Percentiles rank a stretch among this genome's conserved stretches.
Evolutionary conservation across 441 rosid species (phyloP).

Genomic region (Croton setiger): DNA sequence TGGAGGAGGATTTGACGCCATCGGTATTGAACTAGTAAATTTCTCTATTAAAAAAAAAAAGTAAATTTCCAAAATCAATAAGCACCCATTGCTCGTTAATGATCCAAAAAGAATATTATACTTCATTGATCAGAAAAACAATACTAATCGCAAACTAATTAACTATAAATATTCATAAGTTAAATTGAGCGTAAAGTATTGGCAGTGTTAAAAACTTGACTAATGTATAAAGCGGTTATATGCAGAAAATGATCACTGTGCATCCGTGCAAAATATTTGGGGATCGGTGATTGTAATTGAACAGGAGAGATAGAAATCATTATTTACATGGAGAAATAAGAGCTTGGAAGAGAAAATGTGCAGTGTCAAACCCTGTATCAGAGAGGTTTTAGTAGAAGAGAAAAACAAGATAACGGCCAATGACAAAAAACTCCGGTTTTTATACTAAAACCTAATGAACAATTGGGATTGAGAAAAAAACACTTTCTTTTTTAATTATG

Average conservation of each 20-base stretch:
- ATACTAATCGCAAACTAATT: neutral
- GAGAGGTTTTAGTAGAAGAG: neutral
- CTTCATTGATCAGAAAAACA: neutral
- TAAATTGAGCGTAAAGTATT: neutral
- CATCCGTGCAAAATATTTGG: neutral
- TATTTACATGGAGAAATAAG: neutral
- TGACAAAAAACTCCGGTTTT: neutral
- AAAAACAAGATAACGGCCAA: conserved; percentile 8
- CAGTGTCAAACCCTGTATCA: neutral
- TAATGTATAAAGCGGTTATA: neutral
- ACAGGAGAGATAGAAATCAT: neutral
- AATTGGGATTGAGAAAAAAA: too few relatives aligned
- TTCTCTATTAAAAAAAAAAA: neutral
- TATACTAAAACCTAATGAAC: conserved; percentile 10
- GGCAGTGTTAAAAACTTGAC: neutral
- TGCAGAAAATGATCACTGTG: neutral
- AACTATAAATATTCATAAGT: neutral
- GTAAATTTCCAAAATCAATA: neutral
- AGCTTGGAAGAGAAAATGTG: neutral
- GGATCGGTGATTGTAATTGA: neutral
- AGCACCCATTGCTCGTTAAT: neutral
- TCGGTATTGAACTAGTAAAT: conserved; percentile 5
- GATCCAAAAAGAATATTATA: neutral
- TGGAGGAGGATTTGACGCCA: conserved; percentile 23
- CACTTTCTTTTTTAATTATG: too few relatives aligned